Conservation (phyloP, 2,329 filamentous ascomycete genomes). For the Exophiala dermatitidis region DNA sequence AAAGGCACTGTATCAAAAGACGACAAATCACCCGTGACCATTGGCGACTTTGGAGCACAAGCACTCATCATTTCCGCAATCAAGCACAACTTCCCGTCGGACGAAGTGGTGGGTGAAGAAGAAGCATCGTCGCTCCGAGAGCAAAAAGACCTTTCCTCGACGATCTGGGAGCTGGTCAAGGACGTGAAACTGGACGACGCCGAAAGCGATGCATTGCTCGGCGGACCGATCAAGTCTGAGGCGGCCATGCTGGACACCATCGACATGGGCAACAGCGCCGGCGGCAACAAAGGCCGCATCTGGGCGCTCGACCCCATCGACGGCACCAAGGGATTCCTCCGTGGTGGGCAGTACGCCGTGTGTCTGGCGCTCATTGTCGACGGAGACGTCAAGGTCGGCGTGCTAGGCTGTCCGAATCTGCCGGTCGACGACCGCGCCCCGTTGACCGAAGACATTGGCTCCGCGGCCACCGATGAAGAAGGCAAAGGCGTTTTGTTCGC, state of each 20-base stretch:
- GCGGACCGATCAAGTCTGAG: conserved; percentile 59
- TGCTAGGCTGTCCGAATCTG: conserved; percentile 91
- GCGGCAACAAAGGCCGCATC: conserved; percentile 68
- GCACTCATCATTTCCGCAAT: conserved; percentile 90
- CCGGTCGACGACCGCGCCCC: conserved; percentile 72
- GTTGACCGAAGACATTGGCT: conserved; percentile 64
- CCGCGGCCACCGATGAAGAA: conserved; percentile 63
- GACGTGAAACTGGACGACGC: conserved; percentile 61
- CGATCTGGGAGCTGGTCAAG: conserved; percentile 79
- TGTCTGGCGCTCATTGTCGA: conserved; percentile 88
- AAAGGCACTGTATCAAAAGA: conserved; percentile 93
- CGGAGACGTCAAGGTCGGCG: conserved; percentile 87
- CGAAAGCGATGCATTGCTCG: conserved; percentile 59
- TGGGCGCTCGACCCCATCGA: conserved; percentile 98
- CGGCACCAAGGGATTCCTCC: conserved; percentile 92
- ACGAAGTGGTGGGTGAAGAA: conserved; percentile 92
- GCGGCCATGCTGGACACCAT: conserved; percentile 60
- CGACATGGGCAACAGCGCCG: conserved; percentile 61
- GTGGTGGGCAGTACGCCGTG: conserved; percentile 94
- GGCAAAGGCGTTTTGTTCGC: conserved; percentile 84
- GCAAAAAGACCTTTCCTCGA: conserved; percentile 60
- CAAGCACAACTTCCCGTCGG: conserved; percentile 77
- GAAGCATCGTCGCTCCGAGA: conserved; percentile 73
- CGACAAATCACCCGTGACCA: conserved; percentile 93
- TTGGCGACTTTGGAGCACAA: conserved; percentile 96